Evolutionary conservation across 768 basidiomycete genomes (phyloP).

Genomic region (Russula sp.): DNA sequence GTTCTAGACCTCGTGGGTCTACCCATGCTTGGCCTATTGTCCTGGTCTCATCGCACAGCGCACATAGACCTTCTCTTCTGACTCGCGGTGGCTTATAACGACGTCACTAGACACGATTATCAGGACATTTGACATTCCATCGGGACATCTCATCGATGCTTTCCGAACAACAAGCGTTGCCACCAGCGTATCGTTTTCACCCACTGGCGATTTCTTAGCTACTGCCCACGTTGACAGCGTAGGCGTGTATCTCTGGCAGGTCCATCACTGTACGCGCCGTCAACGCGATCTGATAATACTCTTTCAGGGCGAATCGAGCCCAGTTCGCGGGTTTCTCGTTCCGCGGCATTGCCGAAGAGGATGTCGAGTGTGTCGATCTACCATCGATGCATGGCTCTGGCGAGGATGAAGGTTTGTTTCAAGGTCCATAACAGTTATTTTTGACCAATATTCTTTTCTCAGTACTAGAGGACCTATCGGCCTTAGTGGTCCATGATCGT

Average conservation of each 20-base stretch:
- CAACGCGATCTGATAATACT: slow-evolving; percentile 20
- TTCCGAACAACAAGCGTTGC: slow-evolving; percentile 87
- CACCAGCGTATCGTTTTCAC: slow-evolving; percentile 89
- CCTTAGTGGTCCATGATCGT: slow-evolving; percentile 58
- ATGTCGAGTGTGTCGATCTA: slow-evolving; percentile 63
- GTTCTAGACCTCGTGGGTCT: slow-evolving; percentile 82
- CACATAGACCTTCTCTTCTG: slow-evolving; percentile 84
- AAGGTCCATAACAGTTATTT: slow-evolving; percentile 15
- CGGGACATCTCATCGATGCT: slow-evolving; percentile 86
- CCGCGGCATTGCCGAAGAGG: slow-evolving; percentile 73
- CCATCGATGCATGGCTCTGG: slow-evolving; percentile 81
- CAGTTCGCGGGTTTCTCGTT: slow-evolving; percentile 87
- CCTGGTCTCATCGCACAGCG: background rate
- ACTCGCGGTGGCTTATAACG: slow-evolving; percentile 89
- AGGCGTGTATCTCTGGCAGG: slow-evolving; percentile 91
- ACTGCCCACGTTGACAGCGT: slow-evolving; percentile 93
- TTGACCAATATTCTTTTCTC: background rate
- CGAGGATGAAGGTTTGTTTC: slow-evolving; percentile 72
- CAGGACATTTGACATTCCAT: slow-evolving; percentile 94
- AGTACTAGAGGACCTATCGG: slow-evolving; percentile 75
- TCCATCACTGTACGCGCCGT: background rate
- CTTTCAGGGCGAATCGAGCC: slow-evolving; percentile 84
- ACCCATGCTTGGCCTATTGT: background rate
- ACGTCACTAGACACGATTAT: slow-evolving; percentile 89
- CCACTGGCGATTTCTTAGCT: slow-evolving; percentile 93